Evolutionary conservation across 2,329 filamentous ascomycete species (phyloP), one percentile per base, ranked within the genome.

Genomic region (Ophiocordyceps robertsii): DNA sequence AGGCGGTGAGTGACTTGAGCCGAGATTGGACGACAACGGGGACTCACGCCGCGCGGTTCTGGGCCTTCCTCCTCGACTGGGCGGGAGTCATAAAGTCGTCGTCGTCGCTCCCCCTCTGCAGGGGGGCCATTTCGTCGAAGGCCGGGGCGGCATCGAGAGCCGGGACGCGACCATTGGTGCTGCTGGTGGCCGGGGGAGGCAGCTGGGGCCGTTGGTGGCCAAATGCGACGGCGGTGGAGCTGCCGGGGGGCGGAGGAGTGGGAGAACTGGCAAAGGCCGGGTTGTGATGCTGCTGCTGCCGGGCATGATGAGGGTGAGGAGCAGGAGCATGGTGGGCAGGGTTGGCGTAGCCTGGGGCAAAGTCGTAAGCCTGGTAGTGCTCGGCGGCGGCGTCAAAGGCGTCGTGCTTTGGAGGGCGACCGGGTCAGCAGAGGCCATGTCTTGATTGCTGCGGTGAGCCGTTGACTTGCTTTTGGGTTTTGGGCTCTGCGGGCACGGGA

Each of bases 31-130:
- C 7, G 5, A 38, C 14, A 38, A 12, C 6, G 24, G 24, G 24
- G 24, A 74, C 74, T 49, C 66, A 78, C 75, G 75, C 75, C 50
- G 73, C 73, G 51, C 75, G 66, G 48, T 78, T 78, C 57, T 78
- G 75, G 37, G 73, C 74, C 55, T 78, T 78, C 46, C 75, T 67
- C 52, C 72, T 66, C 11, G 70, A 73, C 53, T 77, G 73, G 6
- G 73, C 72, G 0, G 73, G 74, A 19, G 72, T 77, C 53, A 75
- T 43, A 40, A 69, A 62, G 38, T 73, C 73, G 27, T 73, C 74
- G 11, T 76, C 73, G 32, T 75, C 76, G 53, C 74, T 74, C 16
- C 65, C 70, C 21, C 53, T 59, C 33, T 56, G 58, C 17, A 40
- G 48, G 38, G 53, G 53, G 51, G 47, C 41, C 10, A 32, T 46